A percentile compares a stretch with the other conserved stretches of the same genome.
Evolutionary conservation across 1,284 basidiomycete genomes (phyloP).

Genomic region (Malassezia obtusa): DNA sequence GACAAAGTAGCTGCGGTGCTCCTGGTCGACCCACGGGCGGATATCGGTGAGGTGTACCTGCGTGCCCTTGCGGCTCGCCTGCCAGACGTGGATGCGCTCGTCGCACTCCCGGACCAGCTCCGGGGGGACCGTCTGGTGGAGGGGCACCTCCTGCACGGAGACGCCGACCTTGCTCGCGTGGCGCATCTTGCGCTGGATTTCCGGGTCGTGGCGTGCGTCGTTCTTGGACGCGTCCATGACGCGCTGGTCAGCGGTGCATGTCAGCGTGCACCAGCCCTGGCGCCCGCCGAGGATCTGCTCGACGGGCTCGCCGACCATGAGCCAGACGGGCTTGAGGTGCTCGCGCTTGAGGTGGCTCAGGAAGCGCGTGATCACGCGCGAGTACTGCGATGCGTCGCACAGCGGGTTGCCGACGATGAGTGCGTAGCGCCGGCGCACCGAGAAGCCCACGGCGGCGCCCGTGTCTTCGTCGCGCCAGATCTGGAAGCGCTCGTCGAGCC

Average conservation of each 20-base stretch:
- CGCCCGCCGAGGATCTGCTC: conserved; percentile 53
- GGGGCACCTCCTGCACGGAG: conserved; percentile 47
- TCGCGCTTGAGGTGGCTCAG: conserved; percentile 47
- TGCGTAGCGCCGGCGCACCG: conserved; percentile 48
- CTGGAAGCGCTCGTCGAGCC: conserved; percentile 56
- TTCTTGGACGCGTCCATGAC: conserved; percentile 52
- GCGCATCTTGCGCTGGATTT: conserved; percentile 53
- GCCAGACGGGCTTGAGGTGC: conserved; percentile 55
- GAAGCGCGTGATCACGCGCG: conserved; percentile 51
- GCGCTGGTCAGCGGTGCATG: conserved; percentile 55
- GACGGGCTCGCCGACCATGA: conserved; percentile 52
- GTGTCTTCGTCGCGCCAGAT: conserved; percentile 54
- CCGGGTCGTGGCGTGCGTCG: conserved; percentile 51
- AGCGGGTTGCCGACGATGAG: conserved; percentile 55
- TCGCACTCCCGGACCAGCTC: conserved; percentile 50
- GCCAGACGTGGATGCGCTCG: conserved; percentile 53
- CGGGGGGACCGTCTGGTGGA: conserved; percentile 49
- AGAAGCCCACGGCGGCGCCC: conserved; percentile 54
- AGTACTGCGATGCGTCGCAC: conserved; percentile 51
- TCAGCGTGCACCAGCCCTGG: conserved; percentile 54
- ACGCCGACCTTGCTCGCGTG: conserved; percentile 54
- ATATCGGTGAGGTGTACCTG: conserved; percentile 57
- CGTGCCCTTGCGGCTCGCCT: conserved; percentile 52
- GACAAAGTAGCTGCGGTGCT: conserved; percentile 56
- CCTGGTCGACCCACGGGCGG: conserved; percentile 54